Conservation (phyloP, 2,329 filamentous ascomycete species). For the Apiospora sp. region DNA sequence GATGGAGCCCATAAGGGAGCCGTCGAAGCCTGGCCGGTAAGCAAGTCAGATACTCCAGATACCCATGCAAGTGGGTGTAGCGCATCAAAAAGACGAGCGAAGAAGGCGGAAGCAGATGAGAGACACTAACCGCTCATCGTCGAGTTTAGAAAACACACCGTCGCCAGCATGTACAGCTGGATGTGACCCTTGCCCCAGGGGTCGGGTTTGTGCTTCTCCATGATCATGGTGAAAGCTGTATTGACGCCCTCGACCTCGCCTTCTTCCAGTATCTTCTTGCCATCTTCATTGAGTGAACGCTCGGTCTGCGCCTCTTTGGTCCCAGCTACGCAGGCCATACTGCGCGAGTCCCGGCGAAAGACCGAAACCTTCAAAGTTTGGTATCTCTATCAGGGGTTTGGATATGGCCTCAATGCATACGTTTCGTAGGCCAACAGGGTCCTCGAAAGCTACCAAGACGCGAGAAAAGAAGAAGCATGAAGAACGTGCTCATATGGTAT, state of each 20-base stretch:
- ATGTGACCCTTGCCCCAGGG: slow-evolving; percentile 42
- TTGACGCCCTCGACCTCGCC: slow-evolving; percentile 38
- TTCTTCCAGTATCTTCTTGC: neutral
- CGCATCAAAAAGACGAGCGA: neutral
- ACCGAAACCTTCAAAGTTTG: neutral
- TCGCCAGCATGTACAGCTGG: slow-evolving; percentile 40
- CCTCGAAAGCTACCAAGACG: accelerated
- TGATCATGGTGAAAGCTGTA: slow-evolving; percentile 42
- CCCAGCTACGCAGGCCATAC: neutral
- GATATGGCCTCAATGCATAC: neutral
- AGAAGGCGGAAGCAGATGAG: slow-evolving; percentile 29
- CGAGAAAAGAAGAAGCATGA: neutral
- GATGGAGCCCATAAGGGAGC: slow-evolving; percentile 52
- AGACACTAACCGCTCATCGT: slow-evolving; percentile 44
- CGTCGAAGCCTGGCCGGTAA: slow-evolving; percentile 48
- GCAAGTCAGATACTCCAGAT: neutral
- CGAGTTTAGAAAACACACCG: slow-evolving; percentile 44
- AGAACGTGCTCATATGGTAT: neutral
- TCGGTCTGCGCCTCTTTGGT: neutral
- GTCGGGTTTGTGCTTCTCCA: slow-evolving; percentile 42
- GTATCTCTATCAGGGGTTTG: neutral
- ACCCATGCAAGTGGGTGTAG: slow-evolving; percentile 32
- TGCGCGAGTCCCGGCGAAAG: neutral
- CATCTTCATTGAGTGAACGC: neutral
- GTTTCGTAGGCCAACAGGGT: neutral